Percentiles rank a stretch among this genome's conserved stretches.
These are phyloP conservation scores for Trichoderma asperellum DNA, from an alignment of 2,329 filamentous ascomycete genomes.

Conservation along the genomic window DNA sequence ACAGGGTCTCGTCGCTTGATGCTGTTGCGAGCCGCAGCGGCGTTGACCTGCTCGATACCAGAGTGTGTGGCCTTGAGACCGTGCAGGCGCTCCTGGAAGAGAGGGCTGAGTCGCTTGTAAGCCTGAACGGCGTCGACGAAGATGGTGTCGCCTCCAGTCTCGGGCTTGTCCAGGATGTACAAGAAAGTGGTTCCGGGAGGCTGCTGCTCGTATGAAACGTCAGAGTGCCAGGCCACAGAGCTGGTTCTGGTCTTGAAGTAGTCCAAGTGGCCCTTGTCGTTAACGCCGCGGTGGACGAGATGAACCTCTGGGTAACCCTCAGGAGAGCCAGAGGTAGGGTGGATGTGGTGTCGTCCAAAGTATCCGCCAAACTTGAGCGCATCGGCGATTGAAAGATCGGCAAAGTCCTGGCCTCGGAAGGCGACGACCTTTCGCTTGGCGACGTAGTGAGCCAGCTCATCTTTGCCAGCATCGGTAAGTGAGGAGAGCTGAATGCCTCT, in stretches of 20 bases:
- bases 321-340: conserved; percentile 76
- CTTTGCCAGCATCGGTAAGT: conserved; percentile 69
- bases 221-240: conserved; percentile 86
- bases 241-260: conserved; percentile 73
- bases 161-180: conserved; percentile 81
- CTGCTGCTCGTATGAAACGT: conserved; percentile 86
- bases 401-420: conserved; percentile 76
- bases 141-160: conserved; percentile 80
- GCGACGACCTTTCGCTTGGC: conserved; percentile 78
- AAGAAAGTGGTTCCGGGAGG: conserved; percentile 89
- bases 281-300: conserved; percentile 72
- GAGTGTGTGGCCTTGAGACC: conserved; percentile 82
- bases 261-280: conserved; percentile 52
- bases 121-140: conserved; percentile 81
- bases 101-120: conserved; percentile 77
- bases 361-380: conserved; percentile 72
- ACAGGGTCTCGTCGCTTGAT: conserved; percentile 78
- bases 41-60: conserved; percentile 77
- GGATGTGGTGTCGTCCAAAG: conserved; percentile 81
- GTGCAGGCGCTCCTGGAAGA: conserved; percentile 78
- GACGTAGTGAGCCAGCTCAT: conserved; percentile 75
- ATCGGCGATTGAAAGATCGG: conserved; percentile 69
- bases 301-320: conserved; percentile 75
- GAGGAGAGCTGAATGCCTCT: conserved; percentile 71
- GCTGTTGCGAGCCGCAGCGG: conserved; percentile 66